Percentiles rank a stretch among this genome's conserved stretches.
Evolutionary conservation across 495 filamentous ascomycete genomes (phyloP).

Genomic region (Rhizodiscina lignyota): DNA sequence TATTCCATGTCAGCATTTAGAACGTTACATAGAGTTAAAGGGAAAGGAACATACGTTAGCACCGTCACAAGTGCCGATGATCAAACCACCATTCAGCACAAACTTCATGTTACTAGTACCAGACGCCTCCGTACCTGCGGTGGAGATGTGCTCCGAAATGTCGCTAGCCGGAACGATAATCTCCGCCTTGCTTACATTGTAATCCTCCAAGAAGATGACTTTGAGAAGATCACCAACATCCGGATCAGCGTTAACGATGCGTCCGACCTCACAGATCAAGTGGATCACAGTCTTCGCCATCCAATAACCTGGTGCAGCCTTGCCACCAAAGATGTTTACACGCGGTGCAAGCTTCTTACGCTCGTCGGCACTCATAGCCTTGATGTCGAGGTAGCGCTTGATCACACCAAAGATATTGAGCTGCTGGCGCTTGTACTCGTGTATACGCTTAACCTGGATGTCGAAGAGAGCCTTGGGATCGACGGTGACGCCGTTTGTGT

Average conservation of each 20-base stretch:
- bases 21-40: neutral
- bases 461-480: conserved; percentile 85
- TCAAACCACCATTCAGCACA: conserved; percentile 87
- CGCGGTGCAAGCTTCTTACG: conserved; percentile 80
- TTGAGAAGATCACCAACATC: conserved; percentile 91
- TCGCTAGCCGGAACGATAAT: conserved; percentile 90
- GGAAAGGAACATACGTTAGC: conserved; percentile 57
- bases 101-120: conserved; percentile 92
- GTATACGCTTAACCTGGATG: conserved; percentile 96
- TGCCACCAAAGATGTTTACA: conserved; percentile 94
- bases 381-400: conserved; percentile 81
- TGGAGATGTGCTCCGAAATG: conserved; percentile 97
- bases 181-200: conserved; percentile 98
- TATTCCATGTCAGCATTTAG: conserved; percentile 15
- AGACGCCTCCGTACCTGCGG: conserved; percentile 74
- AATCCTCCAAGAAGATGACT: conserved; percentile 93
- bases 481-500: conserved; percentile 57
- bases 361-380: conserved; percentile 66
- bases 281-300: conserved; percentile 99
- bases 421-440: conserved; percentile 98
- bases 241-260: conserved; percentile 79
- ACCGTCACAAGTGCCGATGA: conserved; percentile 95
- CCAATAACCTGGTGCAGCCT: conserved; percentile 97
- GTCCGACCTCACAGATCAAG: conserved; percentile 79
- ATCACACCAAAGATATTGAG: conserved; percentile 98